These are phyloP conservation scores for Neoboletus subvelutipes DNA, from an alignment of 768 basidiomycete species.

Conservation along the genomic window DNA sequence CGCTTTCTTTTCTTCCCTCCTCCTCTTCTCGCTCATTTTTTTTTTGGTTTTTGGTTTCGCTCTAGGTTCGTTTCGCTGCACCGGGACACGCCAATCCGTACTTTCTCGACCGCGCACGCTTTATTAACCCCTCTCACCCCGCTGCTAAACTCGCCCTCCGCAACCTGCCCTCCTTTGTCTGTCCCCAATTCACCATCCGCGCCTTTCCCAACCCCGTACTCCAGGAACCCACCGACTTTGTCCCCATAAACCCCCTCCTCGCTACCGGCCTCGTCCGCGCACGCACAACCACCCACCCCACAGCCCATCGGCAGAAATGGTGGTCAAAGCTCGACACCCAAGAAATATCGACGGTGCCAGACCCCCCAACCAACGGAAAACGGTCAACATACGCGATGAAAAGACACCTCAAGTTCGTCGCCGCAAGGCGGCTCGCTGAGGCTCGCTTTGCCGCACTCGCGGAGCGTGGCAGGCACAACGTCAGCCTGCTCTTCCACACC, in stretches of 20 bases:
- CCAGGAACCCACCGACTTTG: constrained; percentile 7
- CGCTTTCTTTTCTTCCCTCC: background rate
- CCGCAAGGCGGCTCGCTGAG: constrained; percentile 5
- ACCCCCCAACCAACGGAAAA: background rate
- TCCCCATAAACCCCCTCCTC: constrained; percentile 22
- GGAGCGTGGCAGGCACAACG: constrained; percentile 4
- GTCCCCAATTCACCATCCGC: constrained; percentile 23
- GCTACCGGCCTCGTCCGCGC: constrained; percentile 15
- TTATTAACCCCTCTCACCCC: constrained; percentile 23
- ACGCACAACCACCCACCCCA: background rate
- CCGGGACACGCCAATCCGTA: constrained; percentile 16
- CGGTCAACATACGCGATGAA: background rate
- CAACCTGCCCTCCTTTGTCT: constrained; percentile 17
- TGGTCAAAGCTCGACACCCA: background rate
- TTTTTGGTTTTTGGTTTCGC: no score
- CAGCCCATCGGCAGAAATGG: background rate
- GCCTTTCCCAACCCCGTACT: constrained; percentile 26
- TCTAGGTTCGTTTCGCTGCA: constrained; percentile 13
- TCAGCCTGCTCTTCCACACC: constrained; percentile 21
- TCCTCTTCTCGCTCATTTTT: background rate
- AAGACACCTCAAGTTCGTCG: constrained; percentile 1
- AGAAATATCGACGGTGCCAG: no score
- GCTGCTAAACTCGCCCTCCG: constrained; percentile 11
- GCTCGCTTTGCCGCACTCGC: constrained; percentile 7
- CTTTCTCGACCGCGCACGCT: constrained; percentile 8